Conservation (phyloP, 345 rosid genomes). For the Pistacia integerrima region DNA sequence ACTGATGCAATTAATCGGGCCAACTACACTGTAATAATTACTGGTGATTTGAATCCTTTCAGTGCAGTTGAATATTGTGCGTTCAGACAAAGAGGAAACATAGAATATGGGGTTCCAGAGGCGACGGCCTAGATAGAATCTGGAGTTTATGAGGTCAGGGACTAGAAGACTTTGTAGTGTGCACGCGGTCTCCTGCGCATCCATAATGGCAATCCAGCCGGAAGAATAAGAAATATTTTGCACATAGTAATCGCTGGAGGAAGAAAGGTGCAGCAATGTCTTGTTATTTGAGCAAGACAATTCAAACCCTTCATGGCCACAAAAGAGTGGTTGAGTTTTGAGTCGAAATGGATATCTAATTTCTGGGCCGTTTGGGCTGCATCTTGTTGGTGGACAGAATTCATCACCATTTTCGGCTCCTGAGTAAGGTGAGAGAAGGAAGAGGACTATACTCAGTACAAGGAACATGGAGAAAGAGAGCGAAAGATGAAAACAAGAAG, state of each 20-base stretch:
- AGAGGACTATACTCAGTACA: background rate
- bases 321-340: background rate
- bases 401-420: background rate
- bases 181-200: background rate
- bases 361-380: too few relatives aligned
- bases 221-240: background rate
- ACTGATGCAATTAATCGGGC: constrained; percentile 1
- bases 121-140: background rate
- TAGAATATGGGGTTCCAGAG: too few relatives aligned
- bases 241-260: background rate
- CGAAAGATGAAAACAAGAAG: background rate
- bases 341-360: too few relatives aligned
- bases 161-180: background rate
- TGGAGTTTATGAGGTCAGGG: background rate
- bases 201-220: background rate
- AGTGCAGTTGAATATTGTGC: background rate
- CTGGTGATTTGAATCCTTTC: too few relatives aligned
- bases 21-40: background rate
- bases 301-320: constrained; percentile 16
- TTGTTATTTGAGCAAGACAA: constrained; percentile 3
- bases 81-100: background rate
- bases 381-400: too few relatives aligned
- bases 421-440: background rate
- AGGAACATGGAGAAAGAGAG: background rate
- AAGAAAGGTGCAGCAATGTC: constrained; percentile 7